Evolutionary conservation across 805 yeast genomes (phyloP), one percentile per base, ranked within the genome.

Genomic region (Cyberlindnera euphorbiiphila): DNA sequence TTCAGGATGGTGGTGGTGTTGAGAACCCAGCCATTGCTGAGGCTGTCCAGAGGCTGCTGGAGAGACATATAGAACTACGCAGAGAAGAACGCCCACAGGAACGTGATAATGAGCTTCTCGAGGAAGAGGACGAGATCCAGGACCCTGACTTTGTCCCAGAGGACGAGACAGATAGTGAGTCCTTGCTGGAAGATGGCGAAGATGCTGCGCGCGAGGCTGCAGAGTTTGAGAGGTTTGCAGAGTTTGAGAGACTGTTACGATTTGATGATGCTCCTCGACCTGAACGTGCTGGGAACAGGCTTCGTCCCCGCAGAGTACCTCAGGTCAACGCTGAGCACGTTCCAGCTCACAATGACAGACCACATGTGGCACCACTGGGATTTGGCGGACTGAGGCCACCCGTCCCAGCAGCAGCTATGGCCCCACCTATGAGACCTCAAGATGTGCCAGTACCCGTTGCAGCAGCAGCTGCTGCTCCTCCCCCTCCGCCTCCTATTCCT

Each of bases 71-170:
- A 6, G 40, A 38, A 13, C 19, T 34, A 1, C 36, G 28, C 12
- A 24, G 31, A 24, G 15, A 27, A 22, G 13, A 13, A n/a, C 15
- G 22, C 5, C 28, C 11, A 12, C 26, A 11, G 4, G 21, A 19
- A 10, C 3, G 43, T 39, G 45, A 42, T 14, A 41, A 45, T 17
- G 48, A 44, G 15, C 26, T 42, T 9, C 29, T 48, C 14, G 42
- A 40, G 26, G 54, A 50, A 15, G 59, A 49, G 4, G 56, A 56
- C 20, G 60, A 51, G 7, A 53, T 43, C 5, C 53, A 53, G 13
- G 62, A 60, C 34, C 59, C 59, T 7, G 60, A 60, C 42, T 53
- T 55, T 15, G 46, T 32, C n/a, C 55, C 53, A 14, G 42, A 35
- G 3, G 57, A 48, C 10, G 10, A 11, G 4, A 27, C 9, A n/a